These are phyloP conservation scores for Aspergillus persii DNA, from an alignment of 2,329 filamentous ascomycete genomes.

Conservation along the genomic window DNA sequence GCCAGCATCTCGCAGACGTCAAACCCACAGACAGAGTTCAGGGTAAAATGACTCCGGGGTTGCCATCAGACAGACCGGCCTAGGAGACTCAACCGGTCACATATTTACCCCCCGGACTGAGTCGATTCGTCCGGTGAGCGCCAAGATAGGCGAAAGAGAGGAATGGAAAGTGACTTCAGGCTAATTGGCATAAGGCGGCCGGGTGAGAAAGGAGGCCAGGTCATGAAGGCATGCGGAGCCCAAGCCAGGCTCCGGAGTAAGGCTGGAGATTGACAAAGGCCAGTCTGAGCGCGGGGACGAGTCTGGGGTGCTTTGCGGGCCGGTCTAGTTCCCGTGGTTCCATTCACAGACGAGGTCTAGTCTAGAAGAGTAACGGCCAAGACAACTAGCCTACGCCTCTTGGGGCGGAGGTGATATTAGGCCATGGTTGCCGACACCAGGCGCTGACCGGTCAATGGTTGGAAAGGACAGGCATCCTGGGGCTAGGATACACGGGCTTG, in stretches of 20 bases:
- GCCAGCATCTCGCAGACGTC: neutral
- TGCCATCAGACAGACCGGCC: neutral
- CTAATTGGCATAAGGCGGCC: constrained; percentile 6
- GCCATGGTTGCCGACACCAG: constrained; percentile 5
- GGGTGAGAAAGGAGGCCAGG: neutral
- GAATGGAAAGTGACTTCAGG: constrained; percentile 2
- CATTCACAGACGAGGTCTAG: constrained; percentile 2
- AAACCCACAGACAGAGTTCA: neutral
- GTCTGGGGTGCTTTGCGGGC: constrained; percentile 7
- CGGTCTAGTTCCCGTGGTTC: constrained; percentile 5
- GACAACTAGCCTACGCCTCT: constrained; percentile 8
- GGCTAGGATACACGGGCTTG: neutral
- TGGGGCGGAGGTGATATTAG: constrained; percentile 1
- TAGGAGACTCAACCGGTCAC: neutral
- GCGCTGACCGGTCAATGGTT: neutral
- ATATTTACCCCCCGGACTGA: neutral
- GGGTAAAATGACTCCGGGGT: neutral
- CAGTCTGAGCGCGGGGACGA: constrained; percentile 3
- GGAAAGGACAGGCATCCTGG: neutral
- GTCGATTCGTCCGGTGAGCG: neutral
- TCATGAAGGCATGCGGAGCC: neutral
- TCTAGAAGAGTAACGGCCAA: constrained; percentile 11
- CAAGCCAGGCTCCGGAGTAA: neutral
- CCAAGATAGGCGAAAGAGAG: neutral
- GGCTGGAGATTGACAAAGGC: constrained; percentile 1